Conservation (phyloP, 2,329 filamentous ascomycete species). For the Stemphylium vesicarium region DNA sequence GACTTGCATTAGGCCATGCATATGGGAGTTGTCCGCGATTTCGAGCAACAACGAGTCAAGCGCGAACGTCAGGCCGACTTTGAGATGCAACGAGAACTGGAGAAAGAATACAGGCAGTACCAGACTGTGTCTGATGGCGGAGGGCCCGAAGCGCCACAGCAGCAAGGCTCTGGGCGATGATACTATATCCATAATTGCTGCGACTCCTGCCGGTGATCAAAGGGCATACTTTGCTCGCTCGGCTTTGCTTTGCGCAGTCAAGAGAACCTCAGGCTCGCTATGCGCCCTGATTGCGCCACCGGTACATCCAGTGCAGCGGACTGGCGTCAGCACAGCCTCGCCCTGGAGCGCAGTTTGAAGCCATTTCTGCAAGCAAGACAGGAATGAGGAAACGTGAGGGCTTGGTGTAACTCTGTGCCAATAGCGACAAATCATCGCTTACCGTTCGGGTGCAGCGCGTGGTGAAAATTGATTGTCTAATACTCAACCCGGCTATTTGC, state of each 20-base stretch:
- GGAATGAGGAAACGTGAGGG: not conserved
- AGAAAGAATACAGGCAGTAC: conserved; percentile 87
- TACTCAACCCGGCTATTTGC: not conserved
- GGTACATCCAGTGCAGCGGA: conserved; percentile 10
- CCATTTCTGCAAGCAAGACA: not conserved
- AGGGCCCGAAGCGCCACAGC: conserved; percentile 34
- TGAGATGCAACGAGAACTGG: conserved; percentile 83
- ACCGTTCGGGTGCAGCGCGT: conserved; percentile 3
- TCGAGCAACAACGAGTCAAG: conserved; percentile 92
- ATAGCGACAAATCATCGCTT: not conserved
- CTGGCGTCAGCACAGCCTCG: conserved; percentile 12
- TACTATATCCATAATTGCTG: not conserved
- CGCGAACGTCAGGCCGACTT: conserved; percentile 92
- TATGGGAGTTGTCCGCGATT: conserved; percentile 87
- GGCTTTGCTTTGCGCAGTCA: not conserved
- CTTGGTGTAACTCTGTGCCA: not conserved
- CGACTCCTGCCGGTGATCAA: conserved; percentile 1
- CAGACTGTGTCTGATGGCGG: conserved; percentile 71
- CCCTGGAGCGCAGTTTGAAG: not conserved
- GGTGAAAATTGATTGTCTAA: not conserved
- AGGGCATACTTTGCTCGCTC: conserved; percentile 2
- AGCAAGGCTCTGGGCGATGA: conserved; percentile 19
- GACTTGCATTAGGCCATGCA: conserved; percentile 79
- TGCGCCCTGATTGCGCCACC: conserved; percentile 19
- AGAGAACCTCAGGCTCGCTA: conserved; percentile 12